Evolutionary conservation across 257 asterid genomes (phyloP).

Genomic region (Schizonepeta tenuifolia): DNA sequence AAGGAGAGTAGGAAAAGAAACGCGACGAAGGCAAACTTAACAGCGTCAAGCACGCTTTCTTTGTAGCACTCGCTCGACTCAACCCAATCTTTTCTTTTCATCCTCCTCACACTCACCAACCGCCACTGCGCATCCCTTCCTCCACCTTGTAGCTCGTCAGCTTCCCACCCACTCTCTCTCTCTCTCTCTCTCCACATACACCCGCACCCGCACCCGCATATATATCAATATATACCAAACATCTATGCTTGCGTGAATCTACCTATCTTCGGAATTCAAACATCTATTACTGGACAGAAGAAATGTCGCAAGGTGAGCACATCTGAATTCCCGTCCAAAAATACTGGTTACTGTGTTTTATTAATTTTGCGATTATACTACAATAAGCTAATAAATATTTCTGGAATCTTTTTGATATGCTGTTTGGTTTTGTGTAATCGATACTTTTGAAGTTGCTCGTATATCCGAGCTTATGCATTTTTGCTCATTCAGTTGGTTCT

Average conservation of each 20-base stretch:
- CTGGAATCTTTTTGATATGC: conserved; percentile 1
- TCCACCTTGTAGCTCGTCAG: conserved; percentile 23
- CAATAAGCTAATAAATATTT: neutral
- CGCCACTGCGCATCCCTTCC: conserved; percentile 33
- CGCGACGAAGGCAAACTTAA: neutral
- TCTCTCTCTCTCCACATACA: neutral
- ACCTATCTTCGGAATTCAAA: conserved; percentile 12
- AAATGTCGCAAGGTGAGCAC: conserved; percentile 46
- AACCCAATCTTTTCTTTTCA: conserved; percentile 21
- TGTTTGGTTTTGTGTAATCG: neutral
- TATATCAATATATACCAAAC: neutral
- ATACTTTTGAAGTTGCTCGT: conserved; percentile 15
- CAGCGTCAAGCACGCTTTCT: neutral
- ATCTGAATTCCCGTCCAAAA: conserved; percentile 11
- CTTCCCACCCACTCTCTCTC: conserved; percentile 9
- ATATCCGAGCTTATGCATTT: neutral
- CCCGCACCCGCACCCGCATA: too few relatives aligned
- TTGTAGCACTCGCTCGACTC: neutral
- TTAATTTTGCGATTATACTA: neutral
- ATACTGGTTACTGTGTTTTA: conserved; percentile 8
- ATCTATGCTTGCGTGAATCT: conserved; percentile 6
- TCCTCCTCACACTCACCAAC: conserved; percentile 35
- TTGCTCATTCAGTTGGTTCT: conserved; percentile 27
- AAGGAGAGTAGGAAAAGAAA: too few relatives aligned
- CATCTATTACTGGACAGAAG: conserved; percentile 13